Conservation (phyloP, 1,284 basidiomycete genomes). For the Ceraceosorus guamensis region DNA sequence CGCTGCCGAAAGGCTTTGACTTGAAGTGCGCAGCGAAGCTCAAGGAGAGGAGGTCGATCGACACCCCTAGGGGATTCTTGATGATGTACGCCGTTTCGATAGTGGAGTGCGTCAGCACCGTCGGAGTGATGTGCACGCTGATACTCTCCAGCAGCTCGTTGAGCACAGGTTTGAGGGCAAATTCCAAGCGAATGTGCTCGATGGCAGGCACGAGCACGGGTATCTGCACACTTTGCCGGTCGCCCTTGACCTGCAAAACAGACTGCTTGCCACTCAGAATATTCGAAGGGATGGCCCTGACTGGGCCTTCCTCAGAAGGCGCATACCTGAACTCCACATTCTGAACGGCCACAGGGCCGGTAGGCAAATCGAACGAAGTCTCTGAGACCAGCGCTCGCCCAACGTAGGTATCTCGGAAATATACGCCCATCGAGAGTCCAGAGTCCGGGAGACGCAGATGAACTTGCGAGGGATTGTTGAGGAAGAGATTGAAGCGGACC, state of each 20-base stretch:
- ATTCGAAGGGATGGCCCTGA: conserved; percentile 27
- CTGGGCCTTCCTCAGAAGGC: conserved; percentile 15
- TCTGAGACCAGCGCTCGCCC: conserved; percentile 22
- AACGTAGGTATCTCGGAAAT: conserved; percentile 22
- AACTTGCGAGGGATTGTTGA: conserved; percentile 31
- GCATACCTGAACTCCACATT: conserved; percentile 31
- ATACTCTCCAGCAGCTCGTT: conserved; percentile 34
- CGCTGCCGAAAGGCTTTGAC: conserved; percentile 28
- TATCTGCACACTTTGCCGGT: conserved; percentile 25
- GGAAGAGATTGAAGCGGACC: conserved; percentile 25
- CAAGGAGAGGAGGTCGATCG: conserved; percentile 27
- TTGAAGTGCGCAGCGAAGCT: conserved; percentile 28
- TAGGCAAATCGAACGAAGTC: conserved; percentile 6
- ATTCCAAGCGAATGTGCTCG: conserved; percentile 19
- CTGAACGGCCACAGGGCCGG: conserved; percentile 23
- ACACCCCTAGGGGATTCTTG: conserved; percentile 31
- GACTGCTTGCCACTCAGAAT: conserved; percentile 28
- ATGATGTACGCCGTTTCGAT: conserved; percentile 30
- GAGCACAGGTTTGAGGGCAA: conserved; percentile 31
- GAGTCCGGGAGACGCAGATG: conserved; percentile 21
- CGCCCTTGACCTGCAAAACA: conserved; percentile 30
- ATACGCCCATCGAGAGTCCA: conserved; percentile 28
- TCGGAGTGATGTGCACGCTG: conserved; percentile 27
- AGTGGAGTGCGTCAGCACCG: conserved; percentile 25
- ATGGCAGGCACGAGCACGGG: conserved; percentile 22